Conservation (phyloP, 192 early-diverging fungal species). For the Coemansia sp. region DNA sequence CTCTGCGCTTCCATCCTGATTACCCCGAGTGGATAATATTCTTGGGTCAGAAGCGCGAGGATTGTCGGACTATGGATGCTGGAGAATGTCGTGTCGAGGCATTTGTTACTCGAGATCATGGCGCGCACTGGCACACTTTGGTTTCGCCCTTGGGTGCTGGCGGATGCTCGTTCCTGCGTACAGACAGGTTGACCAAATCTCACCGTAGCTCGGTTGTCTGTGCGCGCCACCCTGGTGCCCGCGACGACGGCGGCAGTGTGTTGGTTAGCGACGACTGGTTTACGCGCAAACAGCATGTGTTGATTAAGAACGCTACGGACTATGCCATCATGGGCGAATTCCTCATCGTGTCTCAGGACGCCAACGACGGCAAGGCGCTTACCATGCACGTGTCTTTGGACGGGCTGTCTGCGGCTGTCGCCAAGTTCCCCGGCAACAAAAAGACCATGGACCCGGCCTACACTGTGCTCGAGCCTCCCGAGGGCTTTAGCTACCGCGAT, state of each 20-base stretch:
- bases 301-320: conserved; percentile 74
- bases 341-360: conserved; percentile 70
- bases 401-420: conserved; percentile 64
- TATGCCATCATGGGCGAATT: conserved; percentile 78
- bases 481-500: conserved; percentile 49
- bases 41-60: conserved; percentile 57
- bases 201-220: conserved; percentile 71
- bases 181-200: conserved; percentile 54
- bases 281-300: conserved; percentile 32
- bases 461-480: conserved; percentile 70
- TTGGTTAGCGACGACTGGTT: conserved; percentile 63
- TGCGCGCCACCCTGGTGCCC: conserved; percentile 54
- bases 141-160: conserved; percentile 27
- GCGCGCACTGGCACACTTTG: conserved; percentile 66
- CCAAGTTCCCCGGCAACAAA: conserved; percentile 77
- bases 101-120: conserved; percentile 68
- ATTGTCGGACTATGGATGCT: conserved; percentile 48
- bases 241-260: conserved; percentile 52
- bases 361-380: conserved; percentile 48
- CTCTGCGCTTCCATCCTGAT: conserved; percentile 82
- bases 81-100: conserved; percentile 70
- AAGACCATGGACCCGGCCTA: conserved; percentile 57
- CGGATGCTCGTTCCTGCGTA: conserved; percentile 46
- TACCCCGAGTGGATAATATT: conserved; percentile 81
- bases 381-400: conserved; percentile 70